Percentiles rank a stretch among this genome's conserved stretches.
Evolutionary conservation across 1,284 basidiomycete species (phyloP).

Genomic region (Apiotrichum gamsii): DNA sequence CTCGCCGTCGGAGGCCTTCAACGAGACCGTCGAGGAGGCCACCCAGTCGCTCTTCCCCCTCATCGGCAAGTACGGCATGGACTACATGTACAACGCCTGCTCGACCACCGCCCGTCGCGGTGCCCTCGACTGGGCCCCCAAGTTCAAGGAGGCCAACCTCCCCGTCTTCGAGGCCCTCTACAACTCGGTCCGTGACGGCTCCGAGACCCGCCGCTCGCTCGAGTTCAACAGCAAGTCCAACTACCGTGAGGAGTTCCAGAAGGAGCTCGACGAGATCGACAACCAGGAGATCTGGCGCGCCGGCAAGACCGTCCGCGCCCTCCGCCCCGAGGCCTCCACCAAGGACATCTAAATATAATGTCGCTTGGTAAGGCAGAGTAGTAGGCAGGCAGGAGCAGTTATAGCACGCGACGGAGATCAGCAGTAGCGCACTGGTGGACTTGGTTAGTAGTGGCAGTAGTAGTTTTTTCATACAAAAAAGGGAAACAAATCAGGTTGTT

Average conservation of each 20-base stretch:
- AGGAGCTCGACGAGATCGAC: conserved; percentile 92
- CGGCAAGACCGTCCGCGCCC: conserved; percentile 56
- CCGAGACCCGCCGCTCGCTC: conserved; percentile 93
- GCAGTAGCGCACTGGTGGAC: not conserved
- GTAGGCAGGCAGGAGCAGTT: not conserved
- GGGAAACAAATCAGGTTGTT: conserved; percentile 4
- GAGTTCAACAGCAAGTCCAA: conserved; percentile 91
- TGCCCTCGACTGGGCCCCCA: conserved; percentile 98
- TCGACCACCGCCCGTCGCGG: conserved; percentile 98
- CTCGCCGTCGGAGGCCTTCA: conserved; percentile 94
- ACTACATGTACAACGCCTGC: conserved; percentile 99
- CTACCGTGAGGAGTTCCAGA: conserved; percentile 89
- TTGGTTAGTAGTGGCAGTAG: no score
- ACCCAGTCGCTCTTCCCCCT: conserved; percentile 97
- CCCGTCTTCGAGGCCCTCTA: conserved; percentile 93
- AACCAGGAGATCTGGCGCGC: conserved; percentile 88
- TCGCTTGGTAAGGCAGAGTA: not conserved
- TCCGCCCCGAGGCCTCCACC: conserved; percentile 45
- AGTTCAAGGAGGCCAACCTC: conserved; percentile 82
- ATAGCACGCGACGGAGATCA: no score
- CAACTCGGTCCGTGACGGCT: conserved; percentile 86
- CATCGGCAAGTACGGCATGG: conserved; percentile 95
- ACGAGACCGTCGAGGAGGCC: conserved; percentile 99
- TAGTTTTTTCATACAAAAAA: not conserved
- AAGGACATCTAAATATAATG: conserved; percentile 38